Percentiles rank a stretch among this genome's conserved stretches.
Conservation (phyloP, 2,329 filamentous ascomycete genomes). For the Verticillium dahliae region DNA sequence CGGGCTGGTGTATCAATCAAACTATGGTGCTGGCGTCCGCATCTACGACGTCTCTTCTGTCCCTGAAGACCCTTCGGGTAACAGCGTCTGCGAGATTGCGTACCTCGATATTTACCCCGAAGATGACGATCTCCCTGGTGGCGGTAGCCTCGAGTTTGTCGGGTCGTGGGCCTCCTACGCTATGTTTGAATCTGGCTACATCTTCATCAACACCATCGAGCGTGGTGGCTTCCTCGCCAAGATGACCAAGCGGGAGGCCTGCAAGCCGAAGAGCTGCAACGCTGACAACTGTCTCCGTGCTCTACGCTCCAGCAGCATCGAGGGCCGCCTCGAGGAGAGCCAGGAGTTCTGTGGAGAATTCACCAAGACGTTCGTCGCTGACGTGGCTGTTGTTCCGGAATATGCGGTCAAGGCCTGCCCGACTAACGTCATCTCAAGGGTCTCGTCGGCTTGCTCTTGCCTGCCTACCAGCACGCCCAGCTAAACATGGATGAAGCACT, state of each 20-base stretch:
- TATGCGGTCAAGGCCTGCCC: slow-evolving; percentile 13
- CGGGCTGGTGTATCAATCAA: slow-evolving; percentile 34
- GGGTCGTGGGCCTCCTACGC: slow-evolving; percentile 15
- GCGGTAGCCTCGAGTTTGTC: slow-evolving; percentile 11
- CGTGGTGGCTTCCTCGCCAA: slow-evolving; percentile 15
- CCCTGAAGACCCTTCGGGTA: slow-evolving; percentile 26
- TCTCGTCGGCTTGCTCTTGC: slow-evolving; percentile 16
- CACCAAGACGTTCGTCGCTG: slow-evolving; percentile 11
- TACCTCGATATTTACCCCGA: slow-evolving; percentile 40
- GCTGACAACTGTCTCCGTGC: slow-evolving; percentile 16
- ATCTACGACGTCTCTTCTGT: slow-evolving; percentile 24
- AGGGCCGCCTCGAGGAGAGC: slow-evolving; percentile 13
- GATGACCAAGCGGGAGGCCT: slow-evolving; percentile 15
- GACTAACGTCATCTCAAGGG: slow-evolving; percentile 14
- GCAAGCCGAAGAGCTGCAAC: slow-evolving; percentile 15
- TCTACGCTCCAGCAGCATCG: slow-evolving; percentile 9
- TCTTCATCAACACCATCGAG: slow-evolving; percentile 16
- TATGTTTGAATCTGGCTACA: slow-evolving; percentile 13
- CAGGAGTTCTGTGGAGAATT: slow-evolving; percentile 15
- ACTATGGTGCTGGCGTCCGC: slow-evolving; percentile 35
- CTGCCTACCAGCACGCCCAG: slow-evolving; percentile 7
- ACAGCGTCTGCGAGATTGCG: slow-evolving; percentile 28
- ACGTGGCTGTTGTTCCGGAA: slow-evolving; percentile 12
- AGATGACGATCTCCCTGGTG: slow-evolving; percentile 11
- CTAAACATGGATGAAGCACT: not conserved